Percentiles rank a stretch among this genome's conserved stretches.
Conservation (phyloP, 2,329 filamentous ascomycete species). For the Aspergillus calidoustus region DNA sequence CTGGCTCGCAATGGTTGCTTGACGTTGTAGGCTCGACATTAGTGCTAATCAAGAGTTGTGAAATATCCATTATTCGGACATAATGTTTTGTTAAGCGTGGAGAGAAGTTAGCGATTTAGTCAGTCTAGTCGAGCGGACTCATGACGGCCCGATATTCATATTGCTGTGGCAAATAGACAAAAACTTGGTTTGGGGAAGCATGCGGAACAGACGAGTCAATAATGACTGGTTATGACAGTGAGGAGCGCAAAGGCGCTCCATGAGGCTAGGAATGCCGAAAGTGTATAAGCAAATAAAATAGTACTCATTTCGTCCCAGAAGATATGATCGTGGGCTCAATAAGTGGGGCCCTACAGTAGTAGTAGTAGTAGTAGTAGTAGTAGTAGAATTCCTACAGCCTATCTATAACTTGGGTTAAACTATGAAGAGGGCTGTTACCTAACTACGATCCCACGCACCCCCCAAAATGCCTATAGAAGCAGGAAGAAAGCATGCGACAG, state of each 20-base stretch:
- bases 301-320: neutral
- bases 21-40: neutral
- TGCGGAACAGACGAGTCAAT: slow-evolving; percentile 2
- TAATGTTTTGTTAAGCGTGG: neutral
- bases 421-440: too few species aligned
- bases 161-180: slow-evolving; percentile 1
- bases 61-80: neutral
- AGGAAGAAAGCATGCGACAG: too few species aligned
- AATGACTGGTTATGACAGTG: slow-evolving; percentile 3
- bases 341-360: too few species aligned
- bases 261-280: neutral
- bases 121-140: neutral
- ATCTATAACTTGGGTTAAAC: too few species aligned
- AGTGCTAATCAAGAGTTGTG: neutral
- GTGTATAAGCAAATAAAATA: too few species aligned
- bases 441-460: too few species aligned
- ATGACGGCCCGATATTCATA: neutral
- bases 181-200: neutral
- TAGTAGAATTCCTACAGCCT: too few species aligned
- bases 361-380: too few species aligned
- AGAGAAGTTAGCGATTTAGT: neutral
- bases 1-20: neutral
- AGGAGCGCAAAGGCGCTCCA: slow-evolving; percentile 6
- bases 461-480: too few species aligned
- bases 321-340: neutral